Evolutionary conservation across 1,284 basidiomycete species (phyloP).

Genomic region (Rhodofomes roseus): DNA sequence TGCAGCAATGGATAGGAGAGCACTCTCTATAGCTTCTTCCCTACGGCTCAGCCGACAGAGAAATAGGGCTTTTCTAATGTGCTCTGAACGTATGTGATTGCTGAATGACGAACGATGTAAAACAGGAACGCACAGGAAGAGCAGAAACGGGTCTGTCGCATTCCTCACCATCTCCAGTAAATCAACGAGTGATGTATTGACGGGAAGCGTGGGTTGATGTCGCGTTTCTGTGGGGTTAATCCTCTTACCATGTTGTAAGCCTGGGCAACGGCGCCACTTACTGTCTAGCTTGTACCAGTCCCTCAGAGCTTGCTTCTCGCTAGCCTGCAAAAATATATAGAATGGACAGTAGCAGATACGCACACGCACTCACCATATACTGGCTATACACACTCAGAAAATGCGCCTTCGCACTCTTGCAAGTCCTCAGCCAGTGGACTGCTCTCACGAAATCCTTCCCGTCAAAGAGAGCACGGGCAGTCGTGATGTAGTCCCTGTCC

Average conservation of each 20-base stretch:
- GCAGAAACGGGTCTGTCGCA: constrained; percentile 75
- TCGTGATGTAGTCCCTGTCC: constrained; percentile 65
- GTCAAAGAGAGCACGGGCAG: constrained; percentile 77
- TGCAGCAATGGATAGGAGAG: constrained; percentile 72
- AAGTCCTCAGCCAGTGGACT: constrained; percentile 58
- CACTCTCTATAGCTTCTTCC: constrained; percentile 83
- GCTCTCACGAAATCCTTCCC: constrained; percentile 80
- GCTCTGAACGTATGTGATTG: constrained; percentile 7
- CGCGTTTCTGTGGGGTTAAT: constrained; percentile 54
- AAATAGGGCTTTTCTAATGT: constrained; percentile 71
- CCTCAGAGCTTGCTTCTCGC: constrained; percentile 62
- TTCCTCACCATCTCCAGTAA: constrained; percentile 58
- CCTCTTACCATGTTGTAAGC: not conserved
- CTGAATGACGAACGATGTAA: not conserved
- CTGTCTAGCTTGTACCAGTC: constrained; percentile 75
- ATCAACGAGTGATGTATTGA: constrained; percentile 60
- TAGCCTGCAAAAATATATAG: constrained; percentile 38
- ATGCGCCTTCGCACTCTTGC: constrained; percentile 65
- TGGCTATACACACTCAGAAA: constrained; percentile 83
- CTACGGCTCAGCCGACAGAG: constrained; percentile 74
- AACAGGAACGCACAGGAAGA: constrained; percentile 67
- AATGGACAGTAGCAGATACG: constrained; percentile 9
- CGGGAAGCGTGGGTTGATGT: constrained; percentile 66
- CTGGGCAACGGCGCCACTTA: constrained; percentile 31
- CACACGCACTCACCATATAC: constrained; percentile 66